phyloP scores from a whole-genome alignment of 208 protist species.

The Zelonia costaricensis region DNA sequence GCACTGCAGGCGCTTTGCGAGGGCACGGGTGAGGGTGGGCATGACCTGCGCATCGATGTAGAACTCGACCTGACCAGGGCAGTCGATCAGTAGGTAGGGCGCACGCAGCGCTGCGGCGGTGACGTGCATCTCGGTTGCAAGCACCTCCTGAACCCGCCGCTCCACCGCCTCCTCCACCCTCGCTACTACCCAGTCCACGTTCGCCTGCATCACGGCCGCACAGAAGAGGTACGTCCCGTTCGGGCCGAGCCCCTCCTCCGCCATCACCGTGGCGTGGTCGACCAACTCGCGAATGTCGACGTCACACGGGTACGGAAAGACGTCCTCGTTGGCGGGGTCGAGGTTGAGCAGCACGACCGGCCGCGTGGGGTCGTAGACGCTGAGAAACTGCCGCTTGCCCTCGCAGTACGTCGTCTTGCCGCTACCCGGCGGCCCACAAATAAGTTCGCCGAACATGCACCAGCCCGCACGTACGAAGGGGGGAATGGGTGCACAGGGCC shows the following conservation, averaged over 20 bases:
- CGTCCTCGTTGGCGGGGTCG: conserved; percentile 97
- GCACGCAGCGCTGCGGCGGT: conserved; percentile 23
- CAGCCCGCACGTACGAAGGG: not conserved
- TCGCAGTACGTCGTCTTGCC: conserved; percentile 97
- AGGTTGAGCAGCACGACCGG: conserved; percentile 96
- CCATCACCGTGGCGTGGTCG: conserved; percentile 91
- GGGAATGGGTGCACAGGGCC: no score
- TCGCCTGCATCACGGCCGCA: conserved; percentile 93
- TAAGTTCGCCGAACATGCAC: conserved; percentile 94
- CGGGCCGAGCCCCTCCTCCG: conserved; percentile 94
- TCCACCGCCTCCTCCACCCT: conserved; percentile 70
- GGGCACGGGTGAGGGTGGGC: conserved; percentile 71
- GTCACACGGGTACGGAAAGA: conserved; percentile 93
- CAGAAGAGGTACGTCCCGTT: conserved; percentile 98
- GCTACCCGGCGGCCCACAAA: conserved; percentile 97
- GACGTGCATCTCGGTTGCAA: conserved; percentile 22
- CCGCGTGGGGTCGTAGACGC: conserved; percentile 81
- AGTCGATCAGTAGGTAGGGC: conserved; percentile 97
- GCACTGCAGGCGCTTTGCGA: conserved; percentile 69
- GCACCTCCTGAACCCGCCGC: conserved; percentile 57
- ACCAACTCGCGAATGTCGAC: conserved; percentile 95
- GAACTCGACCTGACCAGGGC: conserved; percentile 99
- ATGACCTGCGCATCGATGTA: conserved; percentile 96
- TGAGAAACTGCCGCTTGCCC: conserved; percentile 95
- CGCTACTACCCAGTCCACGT: conserved; percentile 73